These are phyloP conservation scores for Phanerodontia chrysosporium DNA, from an alignment of 768 basidiomycete species.

Conservation along the genomic window DNA sequence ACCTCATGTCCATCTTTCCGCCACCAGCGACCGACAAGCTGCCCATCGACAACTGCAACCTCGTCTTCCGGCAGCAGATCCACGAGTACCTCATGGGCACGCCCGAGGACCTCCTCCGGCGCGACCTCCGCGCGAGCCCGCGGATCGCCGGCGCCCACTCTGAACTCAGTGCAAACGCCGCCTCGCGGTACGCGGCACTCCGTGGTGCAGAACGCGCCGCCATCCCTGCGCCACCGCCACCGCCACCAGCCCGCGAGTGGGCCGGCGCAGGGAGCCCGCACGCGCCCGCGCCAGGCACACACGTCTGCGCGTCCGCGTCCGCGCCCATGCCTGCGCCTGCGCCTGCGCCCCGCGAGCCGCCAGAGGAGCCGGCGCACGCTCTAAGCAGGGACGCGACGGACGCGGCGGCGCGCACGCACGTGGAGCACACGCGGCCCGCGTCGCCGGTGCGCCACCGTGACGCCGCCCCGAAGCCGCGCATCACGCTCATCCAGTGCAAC, in stretches of 20 bases:
- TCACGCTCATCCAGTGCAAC: slow-evolving; percentile 8
- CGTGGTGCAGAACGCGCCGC: neutral
- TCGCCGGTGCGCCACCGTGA: neutral
- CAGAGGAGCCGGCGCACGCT: too few species aligned
- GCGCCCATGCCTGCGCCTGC: too few species aligned
- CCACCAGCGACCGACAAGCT: neutral
- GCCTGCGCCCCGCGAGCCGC: too few species aligned
- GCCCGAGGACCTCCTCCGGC: neutral
- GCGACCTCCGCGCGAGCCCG: neutral
- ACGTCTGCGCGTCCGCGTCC: too few species aligned
- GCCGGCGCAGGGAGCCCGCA: neutral
- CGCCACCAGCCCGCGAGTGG: neutral
- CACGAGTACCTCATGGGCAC: neutral
- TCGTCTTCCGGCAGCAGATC: neutral
- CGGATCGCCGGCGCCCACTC: too few species aligned
- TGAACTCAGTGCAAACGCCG: neutral
- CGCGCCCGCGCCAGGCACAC: too few species aligned
- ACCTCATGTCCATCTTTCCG: slow-evolving; percentile 1
- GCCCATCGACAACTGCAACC: neutral
- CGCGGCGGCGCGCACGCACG: too few species aligned
- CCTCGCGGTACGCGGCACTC: neutral
- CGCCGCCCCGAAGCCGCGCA: neutral
- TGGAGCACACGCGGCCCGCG: too few species aligned
- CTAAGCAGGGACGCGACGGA: too few species aligned
- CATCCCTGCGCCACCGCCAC: neutral